Evolutionary conservation across 1,139 yeast genomes (phyloP).

Genomic region (Yamadazyma epiphylla): DNA sequence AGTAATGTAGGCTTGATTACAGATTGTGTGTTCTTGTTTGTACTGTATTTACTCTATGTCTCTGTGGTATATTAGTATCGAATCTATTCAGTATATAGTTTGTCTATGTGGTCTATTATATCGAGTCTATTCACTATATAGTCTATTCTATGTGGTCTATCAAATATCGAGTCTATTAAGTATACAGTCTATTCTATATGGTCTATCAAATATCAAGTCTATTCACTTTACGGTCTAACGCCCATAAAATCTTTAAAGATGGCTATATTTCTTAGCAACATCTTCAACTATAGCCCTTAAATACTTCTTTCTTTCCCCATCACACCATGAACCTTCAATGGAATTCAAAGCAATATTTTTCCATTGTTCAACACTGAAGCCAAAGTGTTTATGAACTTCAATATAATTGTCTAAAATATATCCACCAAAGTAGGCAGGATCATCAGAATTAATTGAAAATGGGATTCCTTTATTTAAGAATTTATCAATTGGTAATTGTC

Average conservation of each 20-base stretch:
- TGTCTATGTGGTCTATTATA: too few relatives aligned
- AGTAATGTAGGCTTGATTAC: too few relatives aligned
- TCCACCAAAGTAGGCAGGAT: conserved; percentile 85
- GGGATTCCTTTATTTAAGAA: conserved; percentile 63
- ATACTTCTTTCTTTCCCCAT: conserved; percentile 46
- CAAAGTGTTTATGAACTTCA: conserved; percentile 61
- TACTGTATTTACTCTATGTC: too few relatives aligned
- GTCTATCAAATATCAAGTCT: too few relatives aligned
- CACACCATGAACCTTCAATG: conserved; percentile 70
- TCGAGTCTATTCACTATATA: too few relatives aligned
- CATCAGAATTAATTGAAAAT: conserved; percentile 76
- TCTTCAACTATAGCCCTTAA: conserved; percentile 40
- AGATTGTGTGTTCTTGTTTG: too few relatives aligned
- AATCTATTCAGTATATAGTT: too few relatives aligned
- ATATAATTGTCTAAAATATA: conserved; percentile 72
- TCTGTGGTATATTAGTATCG: too few relatives aligned
- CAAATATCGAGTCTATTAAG: too few relatives aligned
- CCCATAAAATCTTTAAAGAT: conserved; percentile 1
- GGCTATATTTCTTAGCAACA: conserved; percentile 42
- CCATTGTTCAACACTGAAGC: conserved; percentile 58
- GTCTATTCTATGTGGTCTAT: too few relatives aligned
- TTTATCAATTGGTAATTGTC: conserved; percentile 58
- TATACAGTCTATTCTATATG: neutral
- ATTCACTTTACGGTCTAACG: neutral
- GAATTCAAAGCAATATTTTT: conserved; percentile 52